These are phyloP conservation scores for Botrytis galanthina DNA, from an alignment of 2,329 filamentous ascomycete genomes.

Conservation along the genomic window DNA sequence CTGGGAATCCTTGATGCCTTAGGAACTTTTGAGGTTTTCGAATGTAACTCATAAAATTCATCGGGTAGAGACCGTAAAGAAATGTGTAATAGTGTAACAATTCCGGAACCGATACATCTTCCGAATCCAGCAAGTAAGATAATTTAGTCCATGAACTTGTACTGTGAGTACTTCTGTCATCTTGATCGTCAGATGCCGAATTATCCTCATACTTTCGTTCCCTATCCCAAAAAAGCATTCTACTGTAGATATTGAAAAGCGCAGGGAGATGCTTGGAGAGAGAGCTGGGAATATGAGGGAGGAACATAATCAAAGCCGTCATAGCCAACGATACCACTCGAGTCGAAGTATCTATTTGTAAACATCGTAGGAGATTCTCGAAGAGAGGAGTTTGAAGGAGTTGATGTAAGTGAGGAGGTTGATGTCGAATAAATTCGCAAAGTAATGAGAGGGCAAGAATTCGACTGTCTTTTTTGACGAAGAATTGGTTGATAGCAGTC, in stretches of 20 bases:
- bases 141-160: conserved; percentile 62
- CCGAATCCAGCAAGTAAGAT: conserved; percentile 58
- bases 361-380: conserved; percentile 66
- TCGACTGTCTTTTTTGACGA: conserved; percentile 63
- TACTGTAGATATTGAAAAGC: conserved; percentile 78
- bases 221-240: conserved; percentile 74
- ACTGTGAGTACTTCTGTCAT: conserved; percentile 42
- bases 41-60: conserved; percentile 85
- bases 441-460: conserved; percentile 64
- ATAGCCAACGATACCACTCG: conserved; percentile 73
- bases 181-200: conserved; percentile 13
- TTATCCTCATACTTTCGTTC: conserved; percentile 30
- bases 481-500: conserved; percentile 60
- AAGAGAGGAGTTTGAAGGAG: conserved; percentile 70
- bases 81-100: conserved; percentile 76
- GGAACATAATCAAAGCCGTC: conserved; percentile 74
- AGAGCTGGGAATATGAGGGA: conserved; percentile 76
- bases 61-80: conserved; percentile 77
- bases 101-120: conserved; percentile 62
- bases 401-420: conserved; percentile 76
- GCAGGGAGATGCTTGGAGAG: conserved; percentile 66
- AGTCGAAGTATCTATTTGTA: conserved; percentile 76
- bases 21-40: conserved; percentile 77
- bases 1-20: conserved; percentile 67
- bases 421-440: conserved; percentile 69